Evolutionary conservation across 1,139 yeast species (phyloP).

Genomic region (Wickerhamiella pararugosa): DNA sequence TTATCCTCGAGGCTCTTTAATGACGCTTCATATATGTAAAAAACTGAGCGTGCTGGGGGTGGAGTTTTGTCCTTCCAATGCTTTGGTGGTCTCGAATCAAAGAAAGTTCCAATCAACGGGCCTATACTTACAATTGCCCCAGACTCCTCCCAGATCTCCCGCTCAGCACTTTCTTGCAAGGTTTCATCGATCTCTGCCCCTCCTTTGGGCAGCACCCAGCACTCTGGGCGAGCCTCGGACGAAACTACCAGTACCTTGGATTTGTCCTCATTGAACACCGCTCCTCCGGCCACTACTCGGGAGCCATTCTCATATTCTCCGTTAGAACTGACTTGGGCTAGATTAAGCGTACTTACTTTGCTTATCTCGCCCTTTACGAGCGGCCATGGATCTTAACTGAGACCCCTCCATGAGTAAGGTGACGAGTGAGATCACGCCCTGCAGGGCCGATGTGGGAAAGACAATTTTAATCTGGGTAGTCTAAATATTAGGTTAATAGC

Average conservation of each 20-base stretch:
- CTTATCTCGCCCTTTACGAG: constrained; percentile 33
- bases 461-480: too few species aligned
- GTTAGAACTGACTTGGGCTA: not conserved
- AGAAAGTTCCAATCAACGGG: constrained; percentile 44
- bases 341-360: constrained; percentile 23
- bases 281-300: constrained; percentile 81
- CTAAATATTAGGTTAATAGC: not conserved
- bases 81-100: constrained; percentile 53
- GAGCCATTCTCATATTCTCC: constrained; percentile 45
- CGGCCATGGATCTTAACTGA: constrained; percentile 18
- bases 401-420: too few species aligned
- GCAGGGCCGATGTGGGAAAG: too few species aligned
- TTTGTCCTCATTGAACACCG: constrained; percentile 42
- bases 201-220: constrained; percentile 91
- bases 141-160: constrained; percentile 98
- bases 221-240: constrained; percentile 47
- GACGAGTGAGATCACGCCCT: too few species aligned
- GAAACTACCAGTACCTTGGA: constrained; percentile 61
- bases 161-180: constrained; percentile 38
- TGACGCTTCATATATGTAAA: constrained; percentile 67
- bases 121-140: constrained; percentile 59
- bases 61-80: constrained; percentile 31
- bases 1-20: constrained; percentile 38
- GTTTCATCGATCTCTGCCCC: constrained; percentile 84
- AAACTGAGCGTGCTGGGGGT: constrained; percentile 53